phyloP scores from a whole-genome alignment of 2,329 filamentous ascomycete genomes.

The Claviceps maximensis region DNA sequence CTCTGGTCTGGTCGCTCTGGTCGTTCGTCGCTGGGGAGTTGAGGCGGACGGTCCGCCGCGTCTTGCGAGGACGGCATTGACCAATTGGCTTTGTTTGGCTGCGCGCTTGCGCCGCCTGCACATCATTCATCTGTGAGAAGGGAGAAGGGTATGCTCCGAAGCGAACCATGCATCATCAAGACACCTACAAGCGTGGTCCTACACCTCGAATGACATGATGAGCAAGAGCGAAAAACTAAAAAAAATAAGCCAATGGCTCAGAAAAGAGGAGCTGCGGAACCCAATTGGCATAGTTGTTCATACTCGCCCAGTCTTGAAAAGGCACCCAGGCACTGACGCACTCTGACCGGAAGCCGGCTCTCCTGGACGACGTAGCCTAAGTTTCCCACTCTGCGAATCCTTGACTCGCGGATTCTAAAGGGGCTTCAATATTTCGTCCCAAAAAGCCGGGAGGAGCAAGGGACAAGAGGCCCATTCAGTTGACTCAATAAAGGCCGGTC shows the following conservation, averaged over 20 bases:
- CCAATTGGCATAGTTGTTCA: not conserved
- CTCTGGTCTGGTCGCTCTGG: too few species aligned
- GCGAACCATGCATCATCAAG: conserved; percentile 4
- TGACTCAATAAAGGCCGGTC: too few species aligned
- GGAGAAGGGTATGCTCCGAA: conserved; percentile 4
- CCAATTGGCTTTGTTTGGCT: too few species aligned
- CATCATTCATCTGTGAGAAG: too few species aligned
- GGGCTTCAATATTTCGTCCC: not conserved
- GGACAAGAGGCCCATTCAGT: not conserved
- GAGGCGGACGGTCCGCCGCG: too few species aligned
- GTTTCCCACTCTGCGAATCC: not conserved
- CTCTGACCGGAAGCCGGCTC: not conserved
- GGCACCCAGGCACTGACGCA: not conserved
- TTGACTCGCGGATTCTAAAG: not conserved
- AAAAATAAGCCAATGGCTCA: not conserved
- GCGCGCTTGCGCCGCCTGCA: too few species aligned
- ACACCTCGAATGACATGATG: conserved; percentile 1
- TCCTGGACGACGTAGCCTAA: not conserved
- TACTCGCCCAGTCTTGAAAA: not conserved
- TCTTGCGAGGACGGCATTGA: too few species aligned
- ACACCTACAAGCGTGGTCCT: not conserved
- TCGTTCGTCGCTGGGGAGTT: too few species aligned
- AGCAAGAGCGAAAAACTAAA: not conserved
- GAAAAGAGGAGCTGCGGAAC: not conserved
- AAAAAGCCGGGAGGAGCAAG: not conserved